phyloP scores from a whole-genome alignment of 2,329 filamentous ascomycete genomes.

The Raffaelea deltoideospora region DNA sequence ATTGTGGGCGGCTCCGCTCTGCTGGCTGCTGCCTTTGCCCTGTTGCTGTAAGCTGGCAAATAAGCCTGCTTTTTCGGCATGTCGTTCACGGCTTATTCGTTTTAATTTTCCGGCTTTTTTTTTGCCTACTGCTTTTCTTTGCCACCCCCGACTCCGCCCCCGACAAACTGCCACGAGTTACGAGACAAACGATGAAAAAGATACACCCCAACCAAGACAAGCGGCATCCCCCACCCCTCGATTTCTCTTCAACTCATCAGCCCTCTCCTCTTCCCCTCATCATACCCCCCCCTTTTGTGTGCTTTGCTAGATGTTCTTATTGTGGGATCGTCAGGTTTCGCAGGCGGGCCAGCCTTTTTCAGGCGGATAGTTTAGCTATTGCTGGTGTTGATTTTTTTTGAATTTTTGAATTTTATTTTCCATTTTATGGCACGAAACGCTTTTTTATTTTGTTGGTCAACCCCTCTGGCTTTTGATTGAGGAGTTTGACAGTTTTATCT shows the following conservation, averaged over 20 bases:
- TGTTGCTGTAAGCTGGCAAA: slow-evolving; percentile 8
- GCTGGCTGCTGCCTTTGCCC: slow-evolving; percentile 16
- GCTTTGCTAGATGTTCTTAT: slow-evolving; percentile 8
- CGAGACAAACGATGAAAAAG: slow-evolving; percentile 5
- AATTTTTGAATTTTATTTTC: too few species aligned
- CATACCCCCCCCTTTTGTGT: slow-evolving; percentile 5
- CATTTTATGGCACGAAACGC: too few species aligned
- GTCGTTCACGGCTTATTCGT: background rate
- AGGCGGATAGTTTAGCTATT: too few species aligned
- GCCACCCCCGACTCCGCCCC: background rate
- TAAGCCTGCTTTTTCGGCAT: too few species aligned
- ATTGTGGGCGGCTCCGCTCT: slow-evolving; percentile 14
- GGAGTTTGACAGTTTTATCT: too few species aligned
- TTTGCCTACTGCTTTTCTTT: background rate
- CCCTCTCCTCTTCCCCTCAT: background rate
- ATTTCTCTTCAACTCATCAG: background rate
- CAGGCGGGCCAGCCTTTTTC: slow-evolving; percentile 4
- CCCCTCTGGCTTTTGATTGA: too few species aligned
- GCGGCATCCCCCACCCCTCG: slow-evolving; percentile 1
- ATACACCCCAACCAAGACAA: slow-evolving; percentile 2
- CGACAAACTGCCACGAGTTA: slow-evolving; percentile 10
- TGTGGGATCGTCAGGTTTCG: slow-evolving; percentile 2
- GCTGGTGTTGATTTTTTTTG: too few species aligned
- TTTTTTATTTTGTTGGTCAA: too few species aligned
- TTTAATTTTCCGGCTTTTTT: background rate